phyloP scores from a whole-genome alignment of 495 filamentous ascomycete species.

The Penicillium malachiteum region DNA sequence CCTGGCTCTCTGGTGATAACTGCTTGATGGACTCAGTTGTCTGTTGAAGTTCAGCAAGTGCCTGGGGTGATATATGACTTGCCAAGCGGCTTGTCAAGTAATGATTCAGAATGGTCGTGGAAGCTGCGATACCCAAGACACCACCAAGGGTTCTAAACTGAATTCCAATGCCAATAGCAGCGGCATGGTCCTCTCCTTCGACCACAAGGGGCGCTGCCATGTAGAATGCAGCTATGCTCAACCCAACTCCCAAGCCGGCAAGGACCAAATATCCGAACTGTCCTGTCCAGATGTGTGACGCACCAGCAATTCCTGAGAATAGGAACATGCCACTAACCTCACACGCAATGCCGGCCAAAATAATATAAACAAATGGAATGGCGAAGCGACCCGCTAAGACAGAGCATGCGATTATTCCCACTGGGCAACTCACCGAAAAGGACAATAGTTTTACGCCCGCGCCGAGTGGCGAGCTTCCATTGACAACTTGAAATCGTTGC shows the following conservation, averaged over 20 bases:
- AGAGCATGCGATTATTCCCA: slow-evolving; percentile 21
- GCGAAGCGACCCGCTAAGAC: slow-evolving; percentile 26
- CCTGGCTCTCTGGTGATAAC: slow-evolving; percentile 10
- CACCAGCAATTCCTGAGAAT: slow-evolving; percentile 35
- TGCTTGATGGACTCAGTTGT: slow-evolving; percentile 11
- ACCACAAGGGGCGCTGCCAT: slow-evolving; percentile 52
- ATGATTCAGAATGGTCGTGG: slow-evolving; percentile 23
- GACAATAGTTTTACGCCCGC: slow-evolving; percentile 55
- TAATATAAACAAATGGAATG: slow-evolving; percentile 48
- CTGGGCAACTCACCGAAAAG: slow-evolving; percentile 22
- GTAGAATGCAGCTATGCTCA: slow-evolving; percentile 47
- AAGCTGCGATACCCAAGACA: slow-evolving; percentile 27
- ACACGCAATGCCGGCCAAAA: slow-evolving; percentile 36
- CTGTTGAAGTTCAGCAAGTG: slow-evolving; percentile 1
- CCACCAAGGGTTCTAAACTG: slow-evolving; percentile 30
- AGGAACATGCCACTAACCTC: slow-evolving; percentile 51
- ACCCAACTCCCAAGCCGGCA: slow-evolving; percentile 53
- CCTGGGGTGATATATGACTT: not conserved
- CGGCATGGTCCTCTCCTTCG: slow-evolving; percentile 26
- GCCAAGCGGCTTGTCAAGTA: slow-evolving; percentile 16
- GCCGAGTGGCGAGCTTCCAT: slow-evolving; percentile 27
- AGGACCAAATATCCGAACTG: slow-evolving; percentile 55
- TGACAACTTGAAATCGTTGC: slow-evolving; percentile 56
- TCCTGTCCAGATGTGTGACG: slow-evolving; percentile 16
- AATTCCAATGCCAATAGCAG: slow-evolving; percentile 22